Conservation (phyloP, 192 early-diverging fungal genomes). For the Funneliformis mosseae region DNA sequence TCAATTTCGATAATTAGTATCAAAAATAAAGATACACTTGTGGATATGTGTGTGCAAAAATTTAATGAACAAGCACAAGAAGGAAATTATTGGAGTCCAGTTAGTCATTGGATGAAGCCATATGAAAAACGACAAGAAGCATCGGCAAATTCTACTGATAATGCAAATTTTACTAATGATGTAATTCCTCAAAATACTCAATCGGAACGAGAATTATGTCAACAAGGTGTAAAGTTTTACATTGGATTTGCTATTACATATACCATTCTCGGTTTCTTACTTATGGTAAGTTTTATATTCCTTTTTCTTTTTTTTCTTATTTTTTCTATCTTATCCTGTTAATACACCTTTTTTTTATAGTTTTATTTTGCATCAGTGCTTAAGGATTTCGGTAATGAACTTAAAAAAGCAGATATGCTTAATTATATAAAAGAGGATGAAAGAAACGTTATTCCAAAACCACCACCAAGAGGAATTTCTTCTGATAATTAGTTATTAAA, state of each 20-base stretch:
- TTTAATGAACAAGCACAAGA: not conserved
- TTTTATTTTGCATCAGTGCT: constrained; percentile 2
- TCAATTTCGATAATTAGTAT: not conserved
- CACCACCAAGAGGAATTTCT: not conserved
- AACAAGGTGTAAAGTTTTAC: not conserved
- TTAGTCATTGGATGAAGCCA: not conserved
- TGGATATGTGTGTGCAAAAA: not conserved
- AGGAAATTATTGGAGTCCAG: not conserved
- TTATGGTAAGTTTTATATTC: not conserved
- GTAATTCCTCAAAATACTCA: not conserved
- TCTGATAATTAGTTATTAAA: not conserved
- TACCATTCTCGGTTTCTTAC: not conserved
- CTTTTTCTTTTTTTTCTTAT: not conserved
- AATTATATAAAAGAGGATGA: not conserved
- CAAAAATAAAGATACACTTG: not conserved
- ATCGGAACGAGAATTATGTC: not conserved
- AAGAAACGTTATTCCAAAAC: not conserved
- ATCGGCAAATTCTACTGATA: not conserved
- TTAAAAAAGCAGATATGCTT: not conserved
- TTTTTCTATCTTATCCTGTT: not conserved
- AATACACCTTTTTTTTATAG: not conserved
- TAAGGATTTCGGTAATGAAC: not conserved
- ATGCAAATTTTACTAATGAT: not conserved
- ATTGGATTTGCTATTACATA: not conserved
- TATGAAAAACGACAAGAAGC: not conserved